Base-by-base conservation (phyloP, 371 early-diverging fungal species). In the Mortierella sp. region DNA sequence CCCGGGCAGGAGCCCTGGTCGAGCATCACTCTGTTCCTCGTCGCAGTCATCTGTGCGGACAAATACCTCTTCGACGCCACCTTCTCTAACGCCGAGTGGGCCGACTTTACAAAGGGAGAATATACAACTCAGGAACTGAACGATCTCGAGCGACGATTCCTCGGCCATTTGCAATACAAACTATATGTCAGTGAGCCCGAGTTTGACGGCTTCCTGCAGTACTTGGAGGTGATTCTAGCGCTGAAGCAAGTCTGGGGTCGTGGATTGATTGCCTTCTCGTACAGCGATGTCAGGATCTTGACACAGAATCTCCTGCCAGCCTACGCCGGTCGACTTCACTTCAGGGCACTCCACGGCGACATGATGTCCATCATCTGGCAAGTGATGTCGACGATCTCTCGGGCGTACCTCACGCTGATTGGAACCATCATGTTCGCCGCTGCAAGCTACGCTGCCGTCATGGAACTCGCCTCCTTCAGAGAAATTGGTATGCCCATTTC, bases 1-100 rank as follows among this genome's bases (percentile, higher is more conserved):
- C 38, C 44, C 63, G 73, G 55, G n/a, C 78, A 55, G 16, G 82
- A 78, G 24, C 75, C 83, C 18, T 86, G 80, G 82, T 78, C 80
- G 2, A 75, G 81, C 51, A 83, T 87, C 44, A 72, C 88, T 4
- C 75, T 88, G n/a, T 87, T 88, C 48, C 74, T 88, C 2, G 84
- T 79, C 29, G 74, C 87, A 0, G 79, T 87, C 73, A 86, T 88
- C 38, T 85, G 80, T 74, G 83, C 81, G 49, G 83, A 89, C 79
- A 88, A 88, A 46, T 83, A 83, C 68, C 76, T 83, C 44, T 80
- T 72, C 74, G 92, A 91, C 79, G 87, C 90, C 38, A 92, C 93
- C 1, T 94, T 90, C 83, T 82, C 92, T 7, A 93, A 93, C 81
- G 82, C 87, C 4, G 93, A 93, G 71, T 94, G 93, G 94, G 88